Conservation (phyloP, 169 alveolate genomes). For the Amoebophrya sp. region DNA sequence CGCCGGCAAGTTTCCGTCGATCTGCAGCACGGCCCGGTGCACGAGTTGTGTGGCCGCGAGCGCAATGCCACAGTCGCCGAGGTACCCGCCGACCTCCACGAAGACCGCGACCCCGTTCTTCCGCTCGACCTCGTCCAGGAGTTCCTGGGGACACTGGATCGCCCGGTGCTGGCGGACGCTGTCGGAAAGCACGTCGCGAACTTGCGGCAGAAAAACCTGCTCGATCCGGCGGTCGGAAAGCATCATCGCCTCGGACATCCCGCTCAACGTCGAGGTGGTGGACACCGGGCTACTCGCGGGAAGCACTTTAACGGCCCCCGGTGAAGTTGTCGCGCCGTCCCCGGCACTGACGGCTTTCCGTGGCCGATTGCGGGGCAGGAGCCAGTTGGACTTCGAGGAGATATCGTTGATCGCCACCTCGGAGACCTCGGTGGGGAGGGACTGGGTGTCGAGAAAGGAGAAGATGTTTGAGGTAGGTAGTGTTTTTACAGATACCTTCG, state of each 20-base stretch:
- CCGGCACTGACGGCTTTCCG: background rate
- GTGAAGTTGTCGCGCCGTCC: background rate
- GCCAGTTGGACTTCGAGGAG: background rate
- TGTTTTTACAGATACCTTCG: background rate
- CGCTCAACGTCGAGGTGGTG: background rate
- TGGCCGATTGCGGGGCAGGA: background rate
- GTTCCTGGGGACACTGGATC: background rate
- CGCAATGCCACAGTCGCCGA: background rate
- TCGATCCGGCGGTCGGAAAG: background rate
- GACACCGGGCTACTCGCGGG: background rate
- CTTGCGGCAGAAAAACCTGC: background rate
- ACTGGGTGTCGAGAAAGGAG: background rate
- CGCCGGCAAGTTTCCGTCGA: too few relatives aligned
- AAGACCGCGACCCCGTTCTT: background rate
- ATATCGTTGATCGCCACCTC: background rate
- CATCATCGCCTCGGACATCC: background rate
- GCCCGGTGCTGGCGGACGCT: background rate
- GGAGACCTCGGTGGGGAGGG: background rate
- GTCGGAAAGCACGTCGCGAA: background rate
- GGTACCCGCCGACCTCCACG: background rate
- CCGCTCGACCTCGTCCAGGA: background rate
- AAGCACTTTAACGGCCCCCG: background rate
- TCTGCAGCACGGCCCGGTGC: too few relatives aligned
- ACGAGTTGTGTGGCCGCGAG: background rate
- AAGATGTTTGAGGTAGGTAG: background rate